Evolutionary conservation across 2,329 filamentous ascomycete species (phyloP).

Genomic region (Nakataea oryzae): DNA sequence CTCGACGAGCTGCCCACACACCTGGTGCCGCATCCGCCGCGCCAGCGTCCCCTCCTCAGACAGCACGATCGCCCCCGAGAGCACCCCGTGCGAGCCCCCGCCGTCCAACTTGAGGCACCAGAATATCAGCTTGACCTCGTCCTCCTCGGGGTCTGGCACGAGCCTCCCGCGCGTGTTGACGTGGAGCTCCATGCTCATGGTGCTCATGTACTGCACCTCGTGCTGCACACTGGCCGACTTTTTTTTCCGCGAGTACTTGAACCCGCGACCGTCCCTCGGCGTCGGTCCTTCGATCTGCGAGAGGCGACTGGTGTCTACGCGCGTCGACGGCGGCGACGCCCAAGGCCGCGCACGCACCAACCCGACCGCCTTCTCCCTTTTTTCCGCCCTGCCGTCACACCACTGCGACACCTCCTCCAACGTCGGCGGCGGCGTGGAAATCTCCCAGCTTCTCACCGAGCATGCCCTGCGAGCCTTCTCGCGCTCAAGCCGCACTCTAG

Average conservation of each 20-base stretch:
- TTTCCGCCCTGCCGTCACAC: constrained; percentile 35
- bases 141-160: constrained; percentile 80
- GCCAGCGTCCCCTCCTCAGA: constrained; percentile 50
- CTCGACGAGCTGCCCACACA: constrained; percentile 51
- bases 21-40: constrained; percentile 50
- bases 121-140: constrained; percentile 80
- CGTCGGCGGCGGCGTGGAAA: constrained; percentile 59
- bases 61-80: constrained; percentile 64
- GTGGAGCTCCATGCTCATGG: constrained; percentile 88
- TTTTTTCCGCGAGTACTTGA: constrained; percentile 74
- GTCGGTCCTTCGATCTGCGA: constrained; percentile 89
- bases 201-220: constrained; percentile 89
- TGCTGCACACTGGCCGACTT: constrained; percentile 69
- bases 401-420: constrained; percentile 60
- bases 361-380: constrained; percentile 10
- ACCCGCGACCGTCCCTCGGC: constrained; percentile 69
- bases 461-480: constrained; percentile 45
- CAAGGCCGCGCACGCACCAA: constrained; percentile 4
- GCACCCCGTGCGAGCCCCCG: constrained; percentile 36
- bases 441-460: constrained; percentile 64
- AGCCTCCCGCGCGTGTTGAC: constrained; percentile 76
- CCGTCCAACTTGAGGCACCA: constrained; percentile 81
- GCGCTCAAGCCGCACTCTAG: constrained; percentile 38
- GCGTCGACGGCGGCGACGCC: constrained; percentile 5
- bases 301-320: constrained; percentile 25